Evolutionary conservation across 306 rosid species (phyloP), one percentile per base, ranked within the genome.

Genomic region (Benincasa hispida): DNA sequence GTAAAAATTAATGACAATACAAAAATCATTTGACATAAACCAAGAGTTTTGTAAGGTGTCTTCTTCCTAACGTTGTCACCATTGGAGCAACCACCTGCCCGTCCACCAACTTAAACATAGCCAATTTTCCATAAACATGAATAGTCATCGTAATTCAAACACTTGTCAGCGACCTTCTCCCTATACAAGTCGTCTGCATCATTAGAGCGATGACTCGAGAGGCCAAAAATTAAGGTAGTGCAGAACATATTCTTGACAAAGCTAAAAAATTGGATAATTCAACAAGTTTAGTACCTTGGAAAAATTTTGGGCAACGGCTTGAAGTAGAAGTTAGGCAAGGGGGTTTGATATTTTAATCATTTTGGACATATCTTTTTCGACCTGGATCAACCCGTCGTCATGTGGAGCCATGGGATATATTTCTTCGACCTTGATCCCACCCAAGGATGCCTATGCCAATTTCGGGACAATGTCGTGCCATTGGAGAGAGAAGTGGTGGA

Each of bases 41-140:
- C n/a, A n/a, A n/a, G n/a, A n/a, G n/a, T n/a, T n/a, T n/a, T n/a
- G n/a, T n/a, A n/a, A n/a, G n/a, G n/a, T n/a, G n/a, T n/a, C n/a
- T n/a, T n/a, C n/a, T n/a, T n/a, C n/a, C n/a, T n/a, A n/a, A n/a
- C n/a, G n/a, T n/a, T n/a, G n/a, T n/a, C n/a, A n/a, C n/a, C n/a
- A n/a, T n/a, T n/a, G n/a, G n/a, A n/a, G n/a, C n/a, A n/a, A n/a
- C 97, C 97, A 93, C 19, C 32, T n/a, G 79, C n/a, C 77, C 83
- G 8, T 90, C 88, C 14, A 84, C 91, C 35, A 80, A 82, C 35
- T 77, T 81, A 42, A 86, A 91, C 51, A 91, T 72, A 4, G 90
- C 92, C 53, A 93, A 80, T 53, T 82, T 88, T 8, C 97, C 97
- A 21, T 97, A 93, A 11, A 93, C 80, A 41, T 93, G 97, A 77